Base-by-base conservation (phyloP, 148 eudicot species). In the Bassia scoparia region DNA sequence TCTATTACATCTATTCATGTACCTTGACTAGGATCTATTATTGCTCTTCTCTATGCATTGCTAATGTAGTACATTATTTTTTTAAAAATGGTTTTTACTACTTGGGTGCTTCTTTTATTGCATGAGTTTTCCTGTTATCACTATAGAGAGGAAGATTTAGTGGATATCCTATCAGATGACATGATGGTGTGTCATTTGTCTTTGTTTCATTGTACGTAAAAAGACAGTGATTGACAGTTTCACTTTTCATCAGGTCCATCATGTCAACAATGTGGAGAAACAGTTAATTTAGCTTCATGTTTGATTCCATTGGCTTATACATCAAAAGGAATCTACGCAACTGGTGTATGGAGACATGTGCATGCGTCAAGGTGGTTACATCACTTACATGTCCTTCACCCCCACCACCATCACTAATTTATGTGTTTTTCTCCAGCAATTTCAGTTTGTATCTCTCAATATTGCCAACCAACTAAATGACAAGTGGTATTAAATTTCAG, bases 401-500 rank as follows among this genome's bases (percentile, higher is more conserved):
- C n/a, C n/a, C n/a, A n/a, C n/a, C n/a, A n/a, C n/a, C n/a, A n/a
- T n/a, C n/a, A n/a, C n/a, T n/a, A n/a, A n/a, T n/a, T n/a, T n/a
- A n/a, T n/a, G n/a, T n/a, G n/a, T 31, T 41, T 26, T 26, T 29
- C n/a, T 21, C 68, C 9, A 35, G 11, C 38, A 63, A 60, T 30
- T 63, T 43, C 35, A 69, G 35, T 7, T 53, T 3, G 23, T 23
- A 49, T 37, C 29, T 61, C 69, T 29, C 20, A 54, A 44, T 31
- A 50, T 71, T 69, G 34, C 64, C 72, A 78, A 55, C 73, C 61
- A 78, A 80, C 89, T 89, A 70, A 89, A 79, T 84, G 81, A 78
- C 75, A 31, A 69, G 29, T 64, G 81, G 73, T 83, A 83, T 87
- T 79, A 79, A 43, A 72, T 81, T 83, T 78, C 91, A 91, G 98